Evolutionary conservation across 768 basidiomycete genomes (phyloP).

Genomic region (Lactarius deliciosus): DNA sequence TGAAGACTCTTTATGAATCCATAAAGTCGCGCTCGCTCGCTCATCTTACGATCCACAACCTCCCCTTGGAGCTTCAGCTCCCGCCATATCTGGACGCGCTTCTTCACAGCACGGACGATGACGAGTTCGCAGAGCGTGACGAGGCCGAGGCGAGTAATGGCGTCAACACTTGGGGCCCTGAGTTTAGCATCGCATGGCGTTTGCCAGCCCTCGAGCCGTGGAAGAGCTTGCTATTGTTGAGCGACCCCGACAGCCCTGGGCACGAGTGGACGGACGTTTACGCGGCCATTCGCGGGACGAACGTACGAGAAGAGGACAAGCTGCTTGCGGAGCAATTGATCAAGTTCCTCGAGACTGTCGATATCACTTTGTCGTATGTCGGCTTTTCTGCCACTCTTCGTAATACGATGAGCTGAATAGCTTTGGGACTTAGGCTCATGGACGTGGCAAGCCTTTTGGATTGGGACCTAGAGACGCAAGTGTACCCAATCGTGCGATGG

Average conservation of each 20-base stretch:
- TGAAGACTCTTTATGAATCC: conserved; percentile 76
- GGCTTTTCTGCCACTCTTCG: not conserved
- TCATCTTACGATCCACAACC: conserved; percentile 71
- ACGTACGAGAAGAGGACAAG: conserved; percentile 62
- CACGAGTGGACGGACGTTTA: conserved; percentile 53
- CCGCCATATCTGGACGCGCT: conserved; percentile 77
- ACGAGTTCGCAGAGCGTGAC: conserved; percentile 48
- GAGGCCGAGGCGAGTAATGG: conserved; percentile 51
- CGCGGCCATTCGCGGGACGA: conserved; percentile 56
- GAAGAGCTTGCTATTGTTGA: conserved; percentile 84
- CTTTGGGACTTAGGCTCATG: conserved; percentile 45
- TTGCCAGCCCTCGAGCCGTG: conserved; percentile 79
- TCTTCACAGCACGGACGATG: conserved; percentile 62
- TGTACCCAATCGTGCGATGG: conserved; percentile 90
- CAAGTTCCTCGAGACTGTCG: conserved; percentile 71
- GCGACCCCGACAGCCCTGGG: conserved; percentile 47
- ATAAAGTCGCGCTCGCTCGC: conserved; percentile 76
- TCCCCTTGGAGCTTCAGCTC: conserved; percentile 83
- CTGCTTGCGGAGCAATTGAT: conserved; percentile 68
- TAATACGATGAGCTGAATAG: conserved; percentile 3
- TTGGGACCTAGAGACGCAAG: conserved; percentile 78
- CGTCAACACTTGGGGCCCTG: conserved; percentile 59
- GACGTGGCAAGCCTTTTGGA: conserved; percentile 81
- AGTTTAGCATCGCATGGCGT: conserved; percentile 70
- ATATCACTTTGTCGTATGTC: conserved; percentile 74